Evolutionary conservation across 257 asterid species (phyloP), one percentile per base, ranked within the genome.

Genomic region (Solanum etuberosum): DNA sequence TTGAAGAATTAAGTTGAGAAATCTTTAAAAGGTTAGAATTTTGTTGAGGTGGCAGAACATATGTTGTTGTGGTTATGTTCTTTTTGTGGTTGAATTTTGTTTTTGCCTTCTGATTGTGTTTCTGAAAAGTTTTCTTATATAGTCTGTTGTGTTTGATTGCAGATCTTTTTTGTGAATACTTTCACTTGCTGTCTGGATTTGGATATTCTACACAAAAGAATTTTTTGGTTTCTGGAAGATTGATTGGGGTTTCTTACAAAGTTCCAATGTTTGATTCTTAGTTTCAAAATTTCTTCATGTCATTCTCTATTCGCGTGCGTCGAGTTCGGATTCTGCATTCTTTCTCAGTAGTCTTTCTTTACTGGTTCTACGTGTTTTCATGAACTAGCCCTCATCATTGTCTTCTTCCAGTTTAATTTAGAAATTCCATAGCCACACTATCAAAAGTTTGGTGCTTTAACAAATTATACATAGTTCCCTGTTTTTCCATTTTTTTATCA

Each of bases 321-420:
- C 88, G 97, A 9, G 89, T 95, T 83, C 93, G 98, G 88, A 88
- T 95, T 54, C 93, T 95, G 13, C 99, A 96, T 87, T 96, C 99
- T 3, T 96, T 96, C 90, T 96, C 99, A 48, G 99, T 96, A 37
- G 98, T 96, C 9, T 95, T 95, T 86, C 98, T 96, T 51, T 91
- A 95, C 91, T 93, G 98, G 98, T 96, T 96, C 90, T 94, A 96
- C 32, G 93, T 93, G 73, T 93, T 95, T 86, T 95, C 98, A 92
- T 94, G 95, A 94, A 91, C 88, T 88, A 87, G 88, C 88, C 87
- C 27, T 67, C 76, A 14, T 15, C 42, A 9, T 29, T 46, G 10
- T 70, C 86, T 82, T 88, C 34, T 68, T 80, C 87, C 46, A 83
- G 35, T 34, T 9, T 35, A 5, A 4, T 42, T 8, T 72, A 42